phyloP scores from a whole-genome alignment of 106 monocot species.

The Alisma plantagoaquatica region DNA sequence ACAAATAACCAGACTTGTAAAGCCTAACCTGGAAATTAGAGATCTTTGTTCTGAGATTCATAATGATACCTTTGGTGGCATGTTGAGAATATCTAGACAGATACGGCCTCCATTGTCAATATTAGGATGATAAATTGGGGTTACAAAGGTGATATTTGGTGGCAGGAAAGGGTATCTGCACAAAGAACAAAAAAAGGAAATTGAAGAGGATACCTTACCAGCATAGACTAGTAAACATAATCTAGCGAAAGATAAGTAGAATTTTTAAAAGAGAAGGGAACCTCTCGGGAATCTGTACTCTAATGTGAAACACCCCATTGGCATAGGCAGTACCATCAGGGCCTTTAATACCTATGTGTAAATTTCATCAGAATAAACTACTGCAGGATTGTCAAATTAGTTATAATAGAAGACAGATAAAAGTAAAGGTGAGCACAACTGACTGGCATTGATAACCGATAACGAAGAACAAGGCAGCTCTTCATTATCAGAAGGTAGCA shows the following conservation, averaged over 20 bases:
- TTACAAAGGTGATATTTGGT: conserved; percentile 77
- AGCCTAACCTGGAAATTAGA: neutral
- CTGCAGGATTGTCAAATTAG: neutral
- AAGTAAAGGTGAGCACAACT: conserved; percentile 13
- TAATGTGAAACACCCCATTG: conserved; percentile 56
- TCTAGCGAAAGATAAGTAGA: neutral
- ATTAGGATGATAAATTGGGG: conserved; percentile 96
- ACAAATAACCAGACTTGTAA: neutral
- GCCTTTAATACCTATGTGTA: conserved; percentile 56
- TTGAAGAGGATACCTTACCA: conserved; percentile 8
- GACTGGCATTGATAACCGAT: conserved; percentile 66
- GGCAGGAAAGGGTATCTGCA: conserved; percentile 90
- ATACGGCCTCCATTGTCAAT: conserved; percentile 94
- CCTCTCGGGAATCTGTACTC: conserved; percentile 92
- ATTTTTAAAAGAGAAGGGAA: conserved; percentile 4
- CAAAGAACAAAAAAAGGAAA: neutral
- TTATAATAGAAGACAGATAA: neutral
- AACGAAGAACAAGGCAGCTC: conserved; percentile 26
- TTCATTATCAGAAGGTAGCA: conserved; percentile 23
- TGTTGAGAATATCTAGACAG: conserved; percentile 95
- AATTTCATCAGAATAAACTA: neutral
- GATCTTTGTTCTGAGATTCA: neutral
- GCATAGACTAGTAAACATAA: neutral
- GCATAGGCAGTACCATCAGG: conserved; percentile 77
- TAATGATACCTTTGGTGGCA: conserved; percentile 78